These are phyloP conservation scores for Strobilomyces dryophilus DNA, from an alignment of 768 basidiomycete species.

Conservation along the genomic window DNA sequence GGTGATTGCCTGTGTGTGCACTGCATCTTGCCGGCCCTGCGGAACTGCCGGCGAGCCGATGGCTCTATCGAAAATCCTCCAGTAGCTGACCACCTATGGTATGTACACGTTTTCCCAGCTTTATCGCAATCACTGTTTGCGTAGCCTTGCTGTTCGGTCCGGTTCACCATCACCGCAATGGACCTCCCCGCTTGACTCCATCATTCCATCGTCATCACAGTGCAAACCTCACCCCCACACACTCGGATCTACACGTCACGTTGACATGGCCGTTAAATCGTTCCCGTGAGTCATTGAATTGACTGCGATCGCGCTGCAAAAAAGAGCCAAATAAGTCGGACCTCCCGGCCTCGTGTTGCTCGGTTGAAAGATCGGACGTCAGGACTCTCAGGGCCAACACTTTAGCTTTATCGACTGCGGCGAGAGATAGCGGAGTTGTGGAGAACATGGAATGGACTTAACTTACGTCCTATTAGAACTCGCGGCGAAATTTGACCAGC, in stretches of 20 bases:
- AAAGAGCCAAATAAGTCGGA: neutral
- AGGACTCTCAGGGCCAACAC: neutral
- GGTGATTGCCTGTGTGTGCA: neutral
- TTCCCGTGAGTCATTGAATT: neutral
- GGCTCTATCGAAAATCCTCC: neutral
- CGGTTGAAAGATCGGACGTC: neutral
- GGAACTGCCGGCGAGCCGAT: neutral
- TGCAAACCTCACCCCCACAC: neutral
- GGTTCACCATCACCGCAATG: neutral
- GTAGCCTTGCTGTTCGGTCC: neutral
- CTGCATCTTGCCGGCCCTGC: neutral
- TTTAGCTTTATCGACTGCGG: neutral
- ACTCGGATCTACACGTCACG: neutral
- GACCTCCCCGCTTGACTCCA: neutral
- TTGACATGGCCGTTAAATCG: neutral
- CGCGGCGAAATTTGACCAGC: neutral
- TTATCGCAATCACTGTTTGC: constrained; percentile 4
- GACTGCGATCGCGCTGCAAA: neutral
- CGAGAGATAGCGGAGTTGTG: constrained; percentile 1
- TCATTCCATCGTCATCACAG: neutral
- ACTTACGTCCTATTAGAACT: constrained; percentile 7
- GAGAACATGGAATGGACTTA: neutral
- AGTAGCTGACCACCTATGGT: neutral
- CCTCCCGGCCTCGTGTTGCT: too few relatives aligned
- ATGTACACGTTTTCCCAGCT: constrained; percentile 3